These are phyloP conservation scores for Suillus bovinus DNA, from an alignment of 768 basidiomycete genomes.

Conservation along the genomic window DNA sequence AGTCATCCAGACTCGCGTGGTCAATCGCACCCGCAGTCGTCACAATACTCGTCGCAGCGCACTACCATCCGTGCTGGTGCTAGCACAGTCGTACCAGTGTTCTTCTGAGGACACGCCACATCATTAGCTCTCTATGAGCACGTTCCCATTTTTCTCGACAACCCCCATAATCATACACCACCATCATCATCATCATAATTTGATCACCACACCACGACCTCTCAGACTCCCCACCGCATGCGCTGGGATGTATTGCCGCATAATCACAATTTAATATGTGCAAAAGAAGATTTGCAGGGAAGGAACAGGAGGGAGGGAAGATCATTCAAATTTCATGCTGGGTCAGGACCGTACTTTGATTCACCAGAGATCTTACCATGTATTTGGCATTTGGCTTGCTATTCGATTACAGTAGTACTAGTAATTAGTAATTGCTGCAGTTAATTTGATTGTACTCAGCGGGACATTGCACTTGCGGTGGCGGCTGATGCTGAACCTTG, in stretches of 20 bases:
- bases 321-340: not conserved
- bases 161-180: not conserved
- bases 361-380: conserved; percentile 1
- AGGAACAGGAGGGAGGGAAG: not conserved
- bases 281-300: not conserved
- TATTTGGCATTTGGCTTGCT: conserved; percentile 6
- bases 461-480: not conserved
- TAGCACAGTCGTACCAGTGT: conserved; percentile 52
- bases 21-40: conserved; percentile 26
- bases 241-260: not conserved
- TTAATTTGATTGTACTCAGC: not conserved
- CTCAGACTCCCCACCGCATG: not conserved
- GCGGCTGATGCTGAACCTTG: too few relatives aligned
- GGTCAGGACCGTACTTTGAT: not conserved
- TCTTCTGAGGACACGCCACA: conserved; percentile 45
- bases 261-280: conserved; percentile 3
- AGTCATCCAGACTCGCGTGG: conserved; percentile 19
- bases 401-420: conserved; percentile 3
- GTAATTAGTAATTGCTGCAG: not conserved
- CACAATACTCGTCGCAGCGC: conserved; percentile 24
- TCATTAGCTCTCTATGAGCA: not conserved
- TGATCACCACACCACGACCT: too few relatives aligned
- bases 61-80: conserved; percentile 52
- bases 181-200: not conserved
- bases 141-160: not conserved